phyloP scores from a whole-genome alignment of 2,329 filamentous ascomycete species.

The Cladophialophora psammophila region DNA sequence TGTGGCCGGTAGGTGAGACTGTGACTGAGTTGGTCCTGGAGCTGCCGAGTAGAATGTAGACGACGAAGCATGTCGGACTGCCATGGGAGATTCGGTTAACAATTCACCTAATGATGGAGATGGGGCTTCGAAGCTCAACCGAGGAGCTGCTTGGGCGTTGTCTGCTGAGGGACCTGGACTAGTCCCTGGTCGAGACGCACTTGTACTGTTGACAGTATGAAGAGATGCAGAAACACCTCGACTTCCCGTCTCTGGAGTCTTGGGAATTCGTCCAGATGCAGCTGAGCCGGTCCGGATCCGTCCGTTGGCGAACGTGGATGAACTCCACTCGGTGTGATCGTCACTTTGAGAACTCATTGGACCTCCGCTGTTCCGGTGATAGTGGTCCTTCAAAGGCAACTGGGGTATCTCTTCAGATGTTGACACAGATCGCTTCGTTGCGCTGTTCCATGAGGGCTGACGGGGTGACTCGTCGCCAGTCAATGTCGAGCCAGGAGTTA shows the following conservation, averaged over 20 bases:
- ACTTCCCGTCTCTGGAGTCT: slow-evolving; percentile 28
- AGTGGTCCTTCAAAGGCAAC: slow-evolving; percentile 43
- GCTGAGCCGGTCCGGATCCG: slow-evolving; percentile 65
- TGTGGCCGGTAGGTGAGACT: slow-evolving; percentile 58
- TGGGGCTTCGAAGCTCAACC: slow-evolving; percentile 55
- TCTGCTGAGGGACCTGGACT: slow-evolving; percentile 34
- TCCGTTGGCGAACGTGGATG: slow-evolving; percentile 60
- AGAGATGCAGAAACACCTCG: slow-evolving; percentile 28
- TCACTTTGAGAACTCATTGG: slow-evolving; percentile 60
- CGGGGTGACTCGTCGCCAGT: slow-evolving; percentile 51
- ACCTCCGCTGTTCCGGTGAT: slow-evolving; percentile 35
- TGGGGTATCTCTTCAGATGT: slow-evolving; percentile 63
- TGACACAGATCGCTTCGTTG: slow-evolving; percentile 48
- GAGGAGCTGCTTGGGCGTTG: slow-evolving; percentile 46
- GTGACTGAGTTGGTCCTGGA: slow-evolving; percentile 54
- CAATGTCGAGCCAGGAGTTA: slow-evolving; percentile 59
- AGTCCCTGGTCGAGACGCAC: slow-evolving; percentile 35
- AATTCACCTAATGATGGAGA: slow-evolving; percentile 45
- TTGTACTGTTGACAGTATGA: slow-evolving; percentile 31
- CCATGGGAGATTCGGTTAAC: slow-evolving; percentile 27
- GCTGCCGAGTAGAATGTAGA: slow-evolving; percentile 43
- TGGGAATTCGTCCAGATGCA: slow-evolving; percentile 50
- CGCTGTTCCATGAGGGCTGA: slow-evolving; percentile 59
- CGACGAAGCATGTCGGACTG: slow-evolving; percentile 40
- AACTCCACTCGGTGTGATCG: slow-evolving; percentile 35